A percentile compares a stretch with the other conserved stretches of the same genome.
Conservation (phyloP, 352 stramenopile species). For the Plasmopara viticola region DNA sequence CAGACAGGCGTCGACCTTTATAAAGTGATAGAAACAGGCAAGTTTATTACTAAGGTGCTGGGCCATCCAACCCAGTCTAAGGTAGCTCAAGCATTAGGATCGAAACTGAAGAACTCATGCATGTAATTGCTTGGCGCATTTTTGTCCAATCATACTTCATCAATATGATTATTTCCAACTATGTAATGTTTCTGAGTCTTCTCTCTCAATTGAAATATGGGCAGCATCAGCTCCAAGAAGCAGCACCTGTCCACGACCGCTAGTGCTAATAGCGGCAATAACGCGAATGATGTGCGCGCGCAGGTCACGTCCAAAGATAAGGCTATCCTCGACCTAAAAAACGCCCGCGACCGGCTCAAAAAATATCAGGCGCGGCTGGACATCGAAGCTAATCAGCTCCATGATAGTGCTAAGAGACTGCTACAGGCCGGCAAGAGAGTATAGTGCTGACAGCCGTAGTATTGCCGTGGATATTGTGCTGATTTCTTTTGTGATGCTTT, state of each 20-base stretch:
- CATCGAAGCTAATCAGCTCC: constrained; percentile 70
- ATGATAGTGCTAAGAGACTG: constrained; percentile 72
- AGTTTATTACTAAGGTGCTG: constrained; percentile 86
- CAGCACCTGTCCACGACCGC: constrained; percentile 9
- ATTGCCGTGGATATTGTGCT: not conserved
- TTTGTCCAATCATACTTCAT: constrained; percentile 3
- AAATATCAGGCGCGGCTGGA: constrained; percentile 82
- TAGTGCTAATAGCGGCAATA: not conserved
- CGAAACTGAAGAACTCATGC: constrained; percentile 5
- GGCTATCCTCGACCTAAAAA: constrained; percentile 85
- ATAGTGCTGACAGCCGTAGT: not conserved
- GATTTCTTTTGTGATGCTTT: constrained; percentile 4
- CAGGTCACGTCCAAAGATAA: constrained; percentile 86
- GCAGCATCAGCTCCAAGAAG: constrained; percentile 54
- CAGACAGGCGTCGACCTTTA: constrained; percentile 91
- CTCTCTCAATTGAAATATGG: constrained; percentile 24
- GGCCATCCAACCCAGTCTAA: constrained; percentile 82
- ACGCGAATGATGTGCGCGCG: constrained; percentile 27
- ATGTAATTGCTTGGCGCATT: not conserved
- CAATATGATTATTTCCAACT: constrained; percentile 9
- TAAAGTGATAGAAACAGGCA: constrained; percentile 85
- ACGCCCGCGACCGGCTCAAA: constrained; percentile 77
- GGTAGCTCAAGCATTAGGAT: constrained; percentile 61
- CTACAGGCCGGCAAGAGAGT: constrained; percentile 64
- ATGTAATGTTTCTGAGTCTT: constrained; percentile 6